Conservation (phyloP, 208 protist genomes). For the Phytomonas serpens region DNA sequence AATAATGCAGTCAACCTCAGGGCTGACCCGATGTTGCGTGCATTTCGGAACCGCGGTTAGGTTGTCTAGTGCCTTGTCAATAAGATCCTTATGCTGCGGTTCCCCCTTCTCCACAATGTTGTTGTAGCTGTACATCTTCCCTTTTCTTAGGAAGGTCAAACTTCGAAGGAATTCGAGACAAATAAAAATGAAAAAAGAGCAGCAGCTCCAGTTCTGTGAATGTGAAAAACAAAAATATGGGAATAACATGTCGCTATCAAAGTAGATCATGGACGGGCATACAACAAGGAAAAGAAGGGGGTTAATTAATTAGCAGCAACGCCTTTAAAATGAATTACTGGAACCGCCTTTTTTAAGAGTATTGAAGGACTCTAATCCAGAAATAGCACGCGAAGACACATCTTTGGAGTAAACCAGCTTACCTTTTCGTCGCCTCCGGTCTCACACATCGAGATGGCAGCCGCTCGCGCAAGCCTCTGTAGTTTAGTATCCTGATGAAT, state of each 20-base stretch:
- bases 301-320: background rate
- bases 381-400: constrained; percentile 51
- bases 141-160: background rate
- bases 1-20: constrained; percentile 56
- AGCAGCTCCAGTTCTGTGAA: background rate
- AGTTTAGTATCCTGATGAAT: constrained; percentile 51
- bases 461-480: constrained; percentile 44
- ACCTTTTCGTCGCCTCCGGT: constrained; percentile 10
- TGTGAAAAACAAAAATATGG: constrained; percentile 8
- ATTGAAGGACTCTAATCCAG: constrained; percentile 27
- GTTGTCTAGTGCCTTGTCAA: constrained; percentile 38
- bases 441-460: constrained; percentile 67
- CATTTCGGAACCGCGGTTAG: constrained; percentile 15
- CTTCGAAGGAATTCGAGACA: background rate
- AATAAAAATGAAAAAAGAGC: background rate
- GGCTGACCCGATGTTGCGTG: constrained; percentile 15
- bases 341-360: background rate
- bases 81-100: constrained; percentile 51
- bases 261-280: background rate
- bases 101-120: constrained; percentile 83
- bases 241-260: background rate
- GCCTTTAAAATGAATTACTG: background rate
- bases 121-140: constrained; percentile 66
- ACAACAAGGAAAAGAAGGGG: constrained; percentile 7
- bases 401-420: constrained; percentile 61